Evolutionary conservation across 441 rosid species (phyloP), one percentile per base, ranked within the genome.

Genomic region (Adansonia gregorii): DNA sequence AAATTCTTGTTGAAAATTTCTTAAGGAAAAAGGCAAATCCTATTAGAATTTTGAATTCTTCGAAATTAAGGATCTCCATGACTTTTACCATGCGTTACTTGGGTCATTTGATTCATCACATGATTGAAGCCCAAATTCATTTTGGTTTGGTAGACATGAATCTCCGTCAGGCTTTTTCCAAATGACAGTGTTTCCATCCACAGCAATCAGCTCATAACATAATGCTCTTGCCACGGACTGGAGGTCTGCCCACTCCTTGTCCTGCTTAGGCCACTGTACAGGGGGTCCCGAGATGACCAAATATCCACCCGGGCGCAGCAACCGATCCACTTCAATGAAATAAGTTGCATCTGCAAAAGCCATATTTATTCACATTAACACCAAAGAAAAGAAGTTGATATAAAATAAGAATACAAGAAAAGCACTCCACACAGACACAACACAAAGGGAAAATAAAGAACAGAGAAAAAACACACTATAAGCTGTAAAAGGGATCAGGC

Each of bases 191-290:
- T 92, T 95, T 67, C 94, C 95, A 84, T 95, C 99, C 56, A 95
- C 97, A 8, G 91, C 97, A 86, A 94, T 95, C 76, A 94, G 85
- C 80, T 94, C 97, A 55, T 95, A 94, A 79, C 98, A 94, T 84
- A 94, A 85, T 71, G 94, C 90, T 81, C 98, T 89, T 73, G 97
- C 98, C 74, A 89, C 98, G 65, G 91, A 93, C 83, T 95, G 99
- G 85, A 94, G 99, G 83, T 94, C 97, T 75, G 99, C 94, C 99
- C 99, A 94, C 82, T 95, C 97, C 86, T 94, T 95, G 85, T 95
- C 98, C 81, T 92, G 99, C 84, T 95, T 95, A 80, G 98, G 87
- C 99, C 97, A 95, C 83, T 91, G 97, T 24, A 95, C 98, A 43
- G 99, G 99, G 76, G 99, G 99, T 61, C 99, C 99, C 73, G 99